phyloP scores from a whole-genome alignment of 768 basidiomycete species.

The Cystofilobasidium capitatum region DNA sequence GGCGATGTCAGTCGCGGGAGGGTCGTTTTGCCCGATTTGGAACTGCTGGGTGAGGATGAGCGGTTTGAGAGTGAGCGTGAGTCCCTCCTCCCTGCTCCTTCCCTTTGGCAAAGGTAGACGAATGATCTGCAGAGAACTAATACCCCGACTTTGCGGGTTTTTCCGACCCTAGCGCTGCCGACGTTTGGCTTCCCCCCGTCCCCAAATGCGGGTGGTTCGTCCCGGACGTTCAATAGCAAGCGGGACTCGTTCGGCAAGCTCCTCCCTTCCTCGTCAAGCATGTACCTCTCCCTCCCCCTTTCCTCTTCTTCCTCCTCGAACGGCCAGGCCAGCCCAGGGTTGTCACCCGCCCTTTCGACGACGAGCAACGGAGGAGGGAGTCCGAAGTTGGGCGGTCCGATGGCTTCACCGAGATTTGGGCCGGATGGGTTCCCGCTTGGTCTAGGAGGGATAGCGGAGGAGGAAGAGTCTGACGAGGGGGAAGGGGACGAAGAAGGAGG shows the following conservation, averaged over 20 bases:
- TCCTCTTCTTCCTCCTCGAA: conserved; percentile 10
- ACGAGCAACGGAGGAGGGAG: neutral
- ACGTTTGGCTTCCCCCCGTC: neutral
- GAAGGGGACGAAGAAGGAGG: neutral
- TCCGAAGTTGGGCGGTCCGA: neutral
- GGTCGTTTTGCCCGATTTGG: conserved; percentile 24
- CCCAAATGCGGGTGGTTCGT: too few relatives aligned
- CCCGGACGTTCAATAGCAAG: too few relatives aligned
- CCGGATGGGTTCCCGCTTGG: conserved; percentile 13
- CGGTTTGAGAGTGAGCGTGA: conserved; percentile 16
- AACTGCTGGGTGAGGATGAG: conserved; percentile 1
- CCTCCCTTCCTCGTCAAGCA: neutral
- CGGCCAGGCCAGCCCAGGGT: neutral
- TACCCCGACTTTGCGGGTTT: too few relatives aligned
- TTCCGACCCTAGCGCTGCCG: neutral
- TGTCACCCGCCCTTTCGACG: neutral
- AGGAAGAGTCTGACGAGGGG: conserved; percentile 17
- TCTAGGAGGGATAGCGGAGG: conserved; percentile 23
- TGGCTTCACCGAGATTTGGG: conserved; percentile 15
- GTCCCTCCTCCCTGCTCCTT: neutral
- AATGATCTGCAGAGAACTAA: too few relatives aligned
- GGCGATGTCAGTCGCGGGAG: neutral
- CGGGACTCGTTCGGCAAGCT: conserved; percentile 23
- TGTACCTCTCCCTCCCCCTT: conserved; percentile 20
- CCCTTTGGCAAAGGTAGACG: too few relatives aligned